These are phyloP conservation scores for Penicillium paradoxum DNA, from an alignment of 495 filamentous ascomycete species.

Conservation along the genomic window DNA sequence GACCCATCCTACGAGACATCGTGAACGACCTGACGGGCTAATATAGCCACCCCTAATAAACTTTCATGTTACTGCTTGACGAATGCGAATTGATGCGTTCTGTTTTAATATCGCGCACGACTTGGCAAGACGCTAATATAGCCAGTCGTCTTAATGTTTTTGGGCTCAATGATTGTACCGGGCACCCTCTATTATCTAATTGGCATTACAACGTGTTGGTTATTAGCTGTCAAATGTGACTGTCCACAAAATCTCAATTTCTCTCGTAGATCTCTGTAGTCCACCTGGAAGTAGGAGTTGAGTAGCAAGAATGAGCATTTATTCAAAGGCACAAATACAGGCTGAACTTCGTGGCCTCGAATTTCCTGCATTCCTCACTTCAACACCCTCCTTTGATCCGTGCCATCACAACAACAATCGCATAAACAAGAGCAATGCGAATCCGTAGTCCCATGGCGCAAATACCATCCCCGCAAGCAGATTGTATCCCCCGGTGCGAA, in stretches of 20 bases:
- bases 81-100: neutral
- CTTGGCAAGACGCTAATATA: neutral
- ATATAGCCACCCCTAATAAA: neutral
- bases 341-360: too few relatives aligned
- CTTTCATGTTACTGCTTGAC: constrained; percentile 4
- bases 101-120: neutral
- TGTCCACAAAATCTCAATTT: neutral
- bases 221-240: neutral
- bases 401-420: too few relatives aligned
- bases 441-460: too few relatives aligned
- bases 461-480: too few relatives aligned
- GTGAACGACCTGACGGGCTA: constrained; percentile 46
- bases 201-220: neutral
- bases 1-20: constrained; percentile 50
- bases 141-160: neutral
- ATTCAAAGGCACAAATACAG: too few relatives aligned
- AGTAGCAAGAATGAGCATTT: too few relatives aligned
- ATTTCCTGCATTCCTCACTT: neutral
- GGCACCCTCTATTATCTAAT: neutral
- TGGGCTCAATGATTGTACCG: neutral
- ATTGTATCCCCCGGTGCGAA: too few relatives aligned
- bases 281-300: too few relatives aligned
- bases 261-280: neutral
- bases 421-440: too few relatives aligned
- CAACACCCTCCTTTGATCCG: too few relatives aligned